Base-by-base conservation (phyloP, 306 rosid genomes). In the Canavalia ensiformis region DNA sequence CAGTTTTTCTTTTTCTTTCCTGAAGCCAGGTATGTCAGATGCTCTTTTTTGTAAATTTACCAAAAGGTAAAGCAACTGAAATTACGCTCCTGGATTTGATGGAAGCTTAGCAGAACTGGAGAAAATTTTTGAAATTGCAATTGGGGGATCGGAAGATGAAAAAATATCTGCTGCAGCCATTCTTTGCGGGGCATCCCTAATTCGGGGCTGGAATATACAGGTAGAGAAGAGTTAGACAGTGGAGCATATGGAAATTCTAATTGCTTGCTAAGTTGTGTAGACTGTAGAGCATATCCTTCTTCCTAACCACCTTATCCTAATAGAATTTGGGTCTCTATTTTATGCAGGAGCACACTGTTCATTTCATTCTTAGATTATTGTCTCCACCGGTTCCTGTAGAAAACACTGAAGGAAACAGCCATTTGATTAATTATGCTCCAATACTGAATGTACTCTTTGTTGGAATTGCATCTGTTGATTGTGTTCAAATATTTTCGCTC, bases 21-120 rank as follows among this genome's bases (percentile, higher is more conserved):
- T 89, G 93, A 89, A 91, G 97, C 87, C 93, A 88, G 98, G 96
- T 88, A 80, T 90, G 86, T 92, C 90, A 89, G 91, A 93, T 95
- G 94, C 92, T 91, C 91, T 92, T 93, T 91, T 91, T 94, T 89
- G 89, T 90, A 86, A 88, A 90, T 89, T 90, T 83, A 82, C 85
- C 90, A 90, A 90, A 90, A 86, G 90, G 88, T 89, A 91, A 93
- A 88, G 91, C 96, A 81, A 94, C 95, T 94, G 97, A 96, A 92
- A 88, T 90, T 96, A 95, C 88, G 91, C 98, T 96, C 94, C 90
- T 96, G 97, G 97, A 81, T 96, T 96, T 92, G 89, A 93, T 96
- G 99, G 97, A 96, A 93, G 99, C 90, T 93, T 96, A 88, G 97
- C 99, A 92, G 99, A 96, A 65, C 90, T 96, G 84, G 92, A 96